Percentiles rank a stretch among this genome's conserved stretches.
These are phyloP conservation scores for Phytophthora idaei DNA, from an alignment of 352 stramenopile species.

Conservation along the genomic window DNA sequence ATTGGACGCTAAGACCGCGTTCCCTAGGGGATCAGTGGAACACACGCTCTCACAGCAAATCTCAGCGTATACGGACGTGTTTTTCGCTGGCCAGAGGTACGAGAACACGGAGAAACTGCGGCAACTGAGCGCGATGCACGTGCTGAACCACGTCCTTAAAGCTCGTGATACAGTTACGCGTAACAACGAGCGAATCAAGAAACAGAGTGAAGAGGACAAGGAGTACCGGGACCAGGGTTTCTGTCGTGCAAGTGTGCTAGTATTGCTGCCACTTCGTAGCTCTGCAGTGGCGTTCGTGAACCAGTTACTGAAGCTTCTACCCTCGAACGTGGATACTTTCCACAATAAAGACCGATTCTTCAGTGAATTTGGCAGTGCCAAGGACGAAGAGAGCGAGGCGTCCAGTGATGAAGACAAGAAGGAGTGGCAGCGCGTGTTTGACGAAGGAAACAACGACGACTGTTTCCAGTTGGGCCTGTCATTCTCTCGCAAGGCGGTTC, in stretches of 20 bases:
- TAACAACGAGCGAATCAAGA: constrained; percentile 76
- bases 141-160: constrained; percentile 83
- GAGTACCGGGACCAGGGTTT: constrained; percentile 86
- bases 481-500: constrained; percentile 66
- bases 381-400: constrained; percentile 11
- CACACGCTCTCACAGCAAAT: constrained; percentile 59
- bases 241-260: constrained; percentile 67
- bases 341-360: constrained; percentile 84
- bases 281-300: constrained; percentile 68
- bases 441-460: constrained; percentile 81
- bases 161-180: constrained; percentile 66
- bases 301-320: constrained; percentile 65
- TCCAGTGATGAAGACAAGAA: constrained; percentile 45
- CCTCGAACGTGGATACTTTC: constrained; percentile 59
- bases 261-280: constrained; percentile 73
- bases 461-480: constrained; percentile 80
- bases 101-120: constrained; percentile 60
- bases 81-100: constrained; percentile 73
- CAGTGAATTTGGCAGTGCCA: constrained; percentile 53
- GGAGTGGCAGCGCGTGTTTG: constrained; percentile 80
- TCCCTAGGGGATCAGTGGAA: constrained; percentile 46
- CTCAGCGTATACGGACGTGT: constrained; percentile 63
- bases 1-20: constrained; percentile 41
- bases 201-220: constrained; percentile 53
- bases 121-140: constrained; percentile 71